Base-by-base conservation (phyloP, 805 yeast genomes). In the Komagataella pastoris region DNA sequence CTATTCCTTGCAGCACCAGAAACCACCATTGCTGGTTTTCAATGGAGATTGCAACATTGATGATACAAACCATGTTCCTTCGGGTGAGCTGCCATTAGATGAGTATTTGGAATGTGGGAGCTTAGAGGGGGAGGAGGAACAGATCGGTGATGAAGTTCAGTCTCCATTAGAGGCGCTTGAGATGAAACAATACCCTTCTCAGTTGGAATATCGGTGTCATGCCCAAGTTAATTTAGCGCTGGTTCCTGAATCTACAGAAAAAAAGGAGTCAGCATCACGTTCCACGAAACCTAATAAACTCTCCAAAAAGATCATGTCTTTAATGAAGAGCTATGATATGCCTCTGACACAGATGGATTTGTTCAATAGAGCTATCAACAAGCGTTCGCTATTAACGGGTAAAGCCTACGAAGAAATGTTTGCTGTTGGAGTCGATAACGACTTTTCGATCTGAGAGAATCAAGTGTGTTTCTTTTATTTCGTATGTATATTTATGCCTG, bases 401-500 rank as follows among this genome's bases (percentile, higher is more conserved):
- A 62, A 59, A n/a, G 55, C 50, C 47, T 62, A 60, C 21, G 54
- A 57, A 21, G 65, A 65, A 52, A 64, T 65, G 69, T 62, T 65
- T 18, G 59, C 57, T 36, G 56, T 55, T 48, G 58, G 58, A 46
- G 49, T 14, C 30, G 43, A 23, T n/a, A 18, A 21, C 19, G 48
- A 18, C 17, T 49, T 21, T 49, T 24, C 17, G 48, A 24, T 30
- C 7, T 24, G 24, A 18, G 23, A 30, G 21, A 40, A 8, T 24
- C 24, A 14, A 8, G 5, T 23, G 30, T 48, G 30, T 30, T 21
- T 21, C 24, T 12, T 48, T 47, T 48, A 44, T 19, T 44, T 24
- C 17, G 47, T 45, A 17, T 48, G 44, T 24, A 14, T 46, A 17
- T 21, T 47, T 36, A 30, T 45, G 21, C 47, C 17, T 24, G 23